Percentiles rank a stretch among this genome's conserved stretches.
phyloP scores from a whole-genome alignment of 192 early-diverging fungal species.

The Coemansia sp. region DNA sequence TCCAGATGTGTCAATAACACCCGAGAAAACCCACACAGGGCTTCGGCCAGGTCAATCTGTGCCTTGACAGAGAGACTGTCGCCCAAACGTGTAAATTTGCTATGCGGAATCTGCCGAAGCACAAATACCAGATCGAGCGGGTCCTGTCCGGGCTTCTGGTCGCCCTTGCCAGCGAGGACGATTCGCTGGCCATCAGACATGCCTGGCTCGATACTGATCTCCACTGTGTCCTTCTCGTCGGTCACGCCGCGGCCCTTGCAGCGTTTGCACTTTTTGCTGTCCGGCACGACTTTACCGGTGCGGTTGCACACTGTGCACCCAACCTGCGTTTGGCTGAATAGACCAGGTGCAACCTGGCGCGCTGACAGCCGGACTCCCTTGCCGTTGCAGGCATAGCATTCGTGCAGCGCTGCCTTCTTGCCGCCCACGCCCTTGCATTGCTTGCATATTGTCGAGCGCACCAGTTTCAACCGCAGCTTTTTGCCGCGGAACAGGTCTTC shows the following conservation, averaged over 20 bases:
- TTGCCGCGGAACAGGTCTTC: conserved; percentile 76
- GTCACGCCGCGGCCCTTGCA: conserved; percentile 87
- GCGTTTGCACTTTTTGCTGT: conserved; percentile 85
- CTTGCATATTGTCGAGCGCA: conserved; percentile 39
- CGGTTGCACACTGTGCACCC: conserved; percentile 62
- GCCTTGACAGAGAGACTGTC: conserved; percentile 76
- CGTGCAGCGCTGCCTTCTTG: conserved; percentile 27
- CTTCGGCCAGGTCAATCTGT: conserved; percentile 83
- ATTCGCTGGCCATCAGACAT: conserved; percentile 89
- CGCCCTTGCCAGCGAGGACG: conserved; percentile 87
- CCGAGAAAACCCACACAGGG: conserved; percentile 86
- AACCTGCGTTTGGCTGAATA: conserved; percentile 70
- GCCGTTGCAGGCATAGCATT: conserved; percentile 43
- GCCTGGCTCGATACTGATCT: conserved; percentile 91
- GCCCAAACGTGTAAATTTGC: conserved; percentile 72
- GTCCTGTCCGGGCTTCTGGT: conserved; percentile 87
- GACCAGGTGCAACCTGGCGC: conserved; percentile 32
- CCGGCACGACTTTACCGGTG: conserved; percentile 79
- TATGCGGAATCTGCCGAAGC: conserved; percentile 77
- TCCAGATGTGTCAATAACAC: conserved; percentile 80
- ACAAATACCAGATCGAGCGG: conserved; percentile 93
- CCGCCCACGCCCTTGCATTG: conserved; percentile 46
- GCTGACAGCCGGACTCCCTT: conserved; percentile 21
- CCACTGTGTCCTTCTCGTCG: conserved; percentile 85
- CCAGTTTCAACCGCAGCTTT: conserved; percentile 58